Percentiles rank a stretch among this genome's conserved stretches.
These are phyloP conservation scores for carrot (Daucus carota) DNA, from an alignment of 129 eudicot genomes.

Conservation along the genomic window DH1_v3.0 NC_030382.2:49749501-49750000, in stretches of 20 bases:
- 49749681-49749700: not conserved
- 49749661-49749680: conserved; percentile 23
- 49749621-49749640: not conserved
- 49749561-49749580: conserved; percentile 31
- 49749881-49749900: no score
- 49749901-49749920: no score
- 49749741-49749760: not conserved
- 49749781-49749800: not conserved
- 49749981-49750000: not conserved
- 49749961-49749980: not conserved
- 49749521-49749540: conserved; percentile 14
- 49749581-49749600: conserved; percentile 7
- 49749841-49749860: not conserved
- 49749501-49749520: conserved; percentile 68
- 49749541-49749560: conserved; percentile 8
- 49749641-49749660: conserved; percentile 5
- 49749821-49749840: not conserved
- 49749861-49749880: not conserved
- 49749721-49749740: conserved; percentile 14
- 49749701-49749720: not conserved
- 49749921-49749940: conserved; percentile 17
- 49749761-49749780: conserved; percentile 36
- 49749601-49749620: not conserved
- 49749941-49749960: not conserved
- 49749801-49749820: not conserved